phyloP scores from a whole-genome alignment of 1,284 basidiomycete genomes.

The Cryptococcus amylolentus region DNA sequence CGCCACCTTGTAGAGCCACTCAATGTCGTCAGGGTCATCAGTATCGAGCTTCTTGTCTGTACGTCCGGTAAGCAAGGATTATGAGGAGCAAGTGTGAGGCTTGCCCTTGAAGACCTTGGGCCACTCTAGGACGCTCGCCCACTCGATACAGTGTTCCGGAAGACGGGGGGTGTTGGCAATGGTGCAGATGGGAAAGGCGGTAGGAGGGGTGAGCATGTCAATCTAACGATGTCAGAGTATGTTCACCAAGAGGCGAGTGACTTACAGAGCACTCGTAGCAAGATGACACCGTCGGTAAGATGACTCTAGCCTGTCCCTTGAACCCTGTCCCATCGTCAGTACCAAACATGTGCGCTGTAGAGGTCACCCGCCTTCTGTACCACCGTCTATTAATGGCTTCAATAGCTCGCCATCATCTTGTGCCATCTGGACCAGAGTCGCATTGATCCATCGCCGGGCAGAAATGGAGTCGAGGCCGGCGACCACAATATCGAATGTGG shows the following conservation, averaged over 20 bases:
- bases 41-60: constrained; percentile 91
- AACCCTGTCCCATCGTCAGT: constrained; percentile 62
- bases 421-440: constrained; percentile 90
- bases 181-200: constrained; percentile 96
- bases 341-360: background rate
- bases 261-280: constrained; percentile 89
- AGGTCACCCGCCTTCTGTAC: constrained; percentile 76
- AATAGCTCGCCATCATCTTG: constrained; percentile 83
- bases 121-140: constrained; percentile 99
- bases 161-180: constrained; percentile 98
- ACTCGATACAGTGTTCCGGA: constrained; percentile 99
- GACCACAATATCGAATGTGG: constrained; percentile 94
- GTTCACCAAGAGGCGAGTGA: background rate
- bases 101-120: constrained; percentile 83
- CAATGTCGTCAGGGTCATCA: constrained; percentile 94
- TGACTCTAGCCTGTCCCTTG: constrained; percentile 97
- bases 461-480: constrained; percentile 98
- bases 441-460: constrained; percentile 97
- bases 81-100: constrained; percentile 1
- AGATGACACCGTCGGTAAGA: constrained; percentile 89
- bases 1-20: constrained; percentile 84
- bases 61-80: background rate
- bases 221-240: constrained; percentile 50
- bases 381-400: constrained; percentile 98
- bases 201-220: constrained; percentile 97